Evolutionary conservation across 768 basidiomycete species (phyloP).

Genomic region (Hydnum rufescens): DNA sequence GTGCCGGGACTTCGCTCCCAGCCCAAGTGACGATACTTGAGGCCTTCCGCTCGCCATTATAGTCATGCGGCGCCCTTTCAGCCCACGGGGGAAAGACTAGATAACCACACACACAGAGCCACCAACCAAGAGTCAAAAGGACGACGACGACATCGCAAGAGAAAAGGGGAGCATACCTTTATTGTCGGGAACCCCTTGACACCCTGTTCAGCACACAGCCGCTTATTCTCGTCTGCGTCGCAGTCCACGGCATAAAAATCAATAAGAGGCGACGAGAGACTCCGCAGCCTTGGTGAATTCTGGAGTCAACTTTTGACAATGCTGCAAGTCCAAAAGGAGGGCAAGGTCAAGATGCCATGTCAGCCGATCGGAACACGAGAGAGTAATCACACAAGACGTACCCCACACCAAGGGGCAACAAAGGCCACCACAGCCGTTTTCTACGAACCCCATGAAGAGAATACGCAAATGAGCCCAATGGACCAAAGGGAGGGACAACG

Average conservation of each 20-base stretch:
- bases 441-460: too few species aligned
- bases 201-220: conserved; percentile 59
- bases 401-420: conserved; percentile 89
- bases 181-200: conserved; percentile 88
- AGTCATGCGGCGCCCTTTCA: conserved; percentile 39
- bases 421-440: conserved; percentile 69
- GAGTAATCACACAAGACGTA: conserved; percentile 21
- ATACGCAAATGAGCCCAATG: background rate
- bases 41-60: conserved; percentile 52
- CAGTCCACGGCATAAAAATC: conserved; percentile 91
- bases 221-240: conserved; percentile 62
- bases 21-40: conserved; percentile 60
- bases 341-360: background rate
- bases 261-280: conserved; percentile 57
- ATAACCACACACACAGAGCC: background rate
- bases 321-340: conserved; percentile 23
- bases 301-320: conserved; percentile 71
- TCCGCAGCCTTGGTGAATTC: conserved; percentile 69
- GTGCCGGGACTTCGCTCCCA: conserved; percentile 49
- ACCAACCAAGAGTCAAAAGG: background rate
- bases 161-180: conserved; percentile 31
- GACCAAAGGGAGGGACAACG: background rate
- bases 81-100: conserved; percentile 63
- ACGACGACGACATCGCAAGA: background rate
- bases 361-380: background rate